Evolutionary conservation across 495 filamentous ascomycete species (phyloP).

Genomic region (Hypoxylon fuscum): DNA sequence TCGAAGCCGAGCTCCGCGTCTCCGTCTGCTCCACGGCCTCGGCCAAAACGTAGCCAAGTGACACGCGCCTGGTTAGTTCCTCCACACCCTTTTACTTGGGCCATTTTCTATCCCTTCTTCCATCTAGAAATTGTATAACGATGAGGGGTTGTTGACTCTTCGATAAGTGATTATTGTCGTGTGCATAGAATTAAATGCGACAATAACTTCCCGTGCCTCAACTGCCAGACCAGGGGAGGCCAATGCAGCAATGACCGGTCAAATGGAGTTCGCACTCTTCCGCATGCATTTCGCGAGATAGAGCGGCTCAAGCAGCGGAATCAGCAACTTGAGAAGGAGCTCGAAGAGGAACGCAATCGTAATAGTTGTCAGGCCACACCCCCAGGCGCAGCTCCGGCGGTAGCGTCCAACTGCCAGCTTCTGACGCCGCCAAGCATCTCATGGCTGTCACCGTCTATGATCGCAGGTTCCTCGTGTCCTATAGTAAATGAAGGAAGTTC

Average conservation of each 20-base stretch:
- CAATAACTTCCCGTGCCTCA: constrained; percentile 52
- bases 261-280: constrained; percentile 45
- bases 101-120: background rate
- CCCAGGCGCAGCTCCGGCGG: background rate
- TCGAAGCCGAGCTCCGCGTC: constrained; percentile 18
- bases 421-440: constrained; percentile 3
- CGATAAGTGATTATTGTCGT: constrained; percentile 60
- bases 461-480: constrained; percentile 1
- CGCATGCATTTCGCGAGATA: constrained; percentile 53
- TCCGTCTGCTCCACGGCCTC: constrained; percentile 15
- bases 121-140: background rate
- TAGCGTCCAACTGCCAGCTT: constrained; percentile 5
- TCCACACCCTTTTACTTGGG: background rate
- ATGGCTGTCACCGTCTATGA: background rate
- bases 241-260: constrained; percentile 49
- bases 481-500: constrained; percentile 1
- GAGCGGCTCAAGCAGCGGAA: constrained; percentile 50
- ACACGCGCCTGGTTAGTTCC: constrained; percentile 24
- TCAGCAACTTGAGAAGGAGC: constrained; percentile 51
- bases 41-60: constrained; percentile 30
- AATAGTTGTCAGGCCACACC: constrained; percentile 18
- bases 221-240: constrained; percentile 54
- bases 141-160: constrained; percentile 11
- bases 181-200: constrained; percentile 59
- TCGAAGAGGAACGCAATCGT: constrained; percentile 32